Evolutionary conservation across 2,329 filamentous ascomycete genomes (phyloP), one percentile per base, ranked within the genome.

Genomic region (Diplodia mutila): DNA sequence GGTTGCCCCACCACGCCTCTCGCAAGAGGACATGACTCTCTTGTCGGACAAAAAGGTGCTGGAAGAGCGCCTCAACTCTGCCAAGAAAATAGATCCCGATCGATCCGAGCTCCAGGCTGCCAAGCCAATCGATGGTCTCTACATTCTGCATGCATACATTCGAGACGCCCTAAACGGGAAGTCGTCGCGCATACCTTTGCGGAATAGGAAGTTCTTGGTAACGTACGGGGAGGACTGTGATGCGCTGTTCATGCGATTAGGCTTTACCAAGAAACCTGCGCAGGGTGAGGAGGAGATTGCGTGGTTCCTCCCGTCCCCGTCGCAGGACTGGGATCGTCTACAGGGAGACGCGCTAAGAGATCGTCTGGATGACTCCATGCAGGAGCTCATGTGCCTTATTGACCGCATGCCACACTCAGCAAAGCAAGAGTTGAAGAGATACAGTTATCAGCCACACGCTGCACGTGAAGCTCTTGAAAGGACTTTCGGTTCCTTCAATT

Each of bases 121-220:
- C 21, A 78, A 79, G 14, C 83, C 85, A 21, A 79, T 86, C 53
- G 85, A 86, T 59, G 85, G 87, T 2, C 76, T 90, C 54, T 79
- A 81, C 53, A 86, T 85, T 69, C 79, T 91, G 49, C 82, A 84
- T 67, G 81, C 81, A 55, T 91, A 91, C 73, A 78, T 91, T 63
- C 80, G 74, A 11, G 89, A 91, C 77, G 82, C 86, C 9, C 76
- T 88, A 67, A 81, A 83, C 55, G 82, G 81, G 39, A 85, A 83
- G 71, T 83, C 42, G 25, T 61, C 54, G 23, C 77, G 81, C 53
- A 88, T 91, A 71, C 84, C 85, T 5, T 79, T 84, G 8, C 76
- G 84, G 18, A 91, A 91, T 73, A 88, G 89, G 74, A 85, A 86
- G 67, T 91, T 90, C 71, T 81, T 87, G 72, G 82, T 87, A 69